Percentiles rank a stretch among this genome's conserved stretches.
These are phyloP conservation scores for Coelastrella sp. DNA, from an alignment of 139 green algal genomes.

Conservation along the genomic window DNA sequence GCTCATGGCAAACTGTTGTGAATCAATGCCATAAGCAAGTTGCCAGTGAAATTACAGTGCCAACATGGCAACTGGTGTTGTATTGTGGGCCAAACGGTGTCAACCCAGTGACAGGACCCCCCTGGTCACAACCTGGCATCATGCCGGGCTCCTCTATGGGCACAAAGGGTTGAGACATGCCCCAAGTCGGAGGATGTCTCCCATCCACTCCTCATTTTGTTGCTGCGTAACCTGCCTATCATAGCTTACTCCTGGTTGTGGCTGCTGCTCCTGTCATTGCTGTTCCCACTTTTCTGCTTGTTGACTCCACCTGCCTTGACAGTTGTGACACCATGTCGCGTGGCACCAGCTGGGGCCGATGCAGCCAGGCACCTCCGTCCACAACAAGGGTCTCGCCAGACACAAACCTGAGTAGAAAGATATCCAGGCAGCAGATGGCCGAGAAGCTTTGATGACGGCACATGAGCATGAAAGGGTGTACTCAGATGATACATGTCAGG, in stretches of 20 bases:
- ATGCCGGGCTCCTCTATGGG: no score
- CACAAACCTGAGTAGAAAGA: slow-evolving; percentile 50
- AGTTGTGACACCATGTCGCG: slow-evolving; percentile 64
- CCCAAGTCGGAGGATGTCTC: no score
- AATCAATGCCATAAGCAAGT: no score
- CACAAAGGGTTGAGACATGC: no score
- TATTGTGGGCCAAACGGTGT: no score
- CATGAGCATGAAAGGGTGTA: background rate
- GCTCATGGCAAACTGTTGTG: no score
- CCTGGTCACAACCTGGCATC: no score
- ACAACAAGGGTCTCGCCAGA: slow-evolving; percentile 87
- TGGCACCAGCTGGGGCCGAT: slow-evolving; percentile 65
- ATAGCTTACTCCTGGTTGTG: slow-evolving; percentile 32
- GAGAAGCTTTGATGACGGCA: background rate
- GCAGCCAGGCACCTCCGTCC: slow-evolving; percentile 89
- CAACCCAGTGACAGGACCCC: no score
- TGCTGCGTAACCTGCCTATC: background rate
- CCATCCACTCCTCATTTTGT: background rate
- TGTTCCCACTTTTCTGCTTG: slow-evolving; percentile 72
- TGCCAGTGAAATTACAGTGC: no score
- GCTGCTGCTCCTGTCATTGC: slow-evolving; percentile 30
- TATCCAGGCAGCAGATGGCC: no score
- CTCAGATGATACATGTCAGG: no score
- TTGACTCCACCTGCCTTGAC: slow-evolving; percentile 74
- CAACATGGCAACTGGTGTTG: no score